Conservation (phyloP, 2,329 filamentous ascomycete species). For the Talaromyces sp. region DNA sequence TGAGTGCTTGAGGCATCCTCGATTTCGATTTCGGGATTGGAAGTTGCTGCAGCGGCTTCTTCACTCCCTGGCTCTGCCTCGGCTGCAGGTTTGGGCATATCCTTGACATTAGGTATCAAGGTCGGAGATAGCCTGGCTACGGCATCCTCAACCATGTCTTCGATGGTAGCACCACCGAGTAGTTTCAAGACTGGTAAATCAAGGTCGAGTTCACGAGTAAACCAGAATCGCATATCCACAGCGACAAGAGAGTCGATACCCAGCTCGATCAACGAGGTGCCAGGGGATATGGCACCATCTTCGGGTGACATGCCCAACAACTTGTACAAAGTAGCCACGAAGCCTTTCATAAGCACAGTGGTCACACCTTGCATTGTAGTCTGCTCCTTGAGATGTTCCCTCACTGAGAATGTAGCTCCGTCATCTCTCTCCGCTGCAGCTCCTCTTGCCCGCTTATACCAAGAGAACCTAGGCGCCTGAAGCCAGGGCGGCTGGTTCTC, state of each 20-base stretch:
- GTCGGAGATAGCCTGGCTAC: not conserved
- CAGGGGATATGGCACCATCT: not conserved
- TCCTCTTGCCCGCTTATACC: not conserved
- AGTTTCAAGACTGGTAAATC: slow-evolving; percentile 50
- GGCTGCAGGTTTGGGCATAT: not conserved
- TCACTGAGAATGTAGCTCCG: slow-evolving; percentile 3
- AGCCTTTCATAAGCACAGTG: not conserved
- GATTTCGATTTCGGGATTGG: not conserved
- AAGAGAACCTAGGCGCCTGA: not conserved
- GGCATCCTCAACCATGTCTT: slow-evolving; percentile 1
- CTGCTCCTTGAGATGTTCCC: slow-evolving; percentile 2
- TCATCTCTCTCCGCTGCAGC: not conserved
- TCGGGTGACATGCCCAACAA: not conserved
- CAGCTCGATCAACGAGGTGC: slow-evolving; percentile 20
- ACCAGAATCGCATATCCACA: slow-evolving; percentile 37
- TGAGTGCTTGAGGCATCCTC: slow-evolving; percentile 1
- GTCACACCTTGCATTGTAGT: not conserved
- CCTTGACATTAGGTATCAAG: slow-evolving; percentile 1
- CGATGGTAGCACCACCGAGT: slow-evolving; percentile 30
- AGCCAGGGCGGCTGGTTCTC: slow-evolving; percentile 1
- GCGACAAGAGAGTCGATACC: slow-evolving; percentile 24
- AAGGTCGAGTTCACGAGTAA: slow-evolving; percentile 43
- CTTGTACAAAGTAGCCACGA: not conserved
- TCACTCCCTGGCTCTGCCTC: not conserved
- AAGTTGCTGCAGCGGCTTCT: not conserved